phyloP scores from a whole-genome alignment of 306 rosid species.

The Inga leiocalycina region DNA sequence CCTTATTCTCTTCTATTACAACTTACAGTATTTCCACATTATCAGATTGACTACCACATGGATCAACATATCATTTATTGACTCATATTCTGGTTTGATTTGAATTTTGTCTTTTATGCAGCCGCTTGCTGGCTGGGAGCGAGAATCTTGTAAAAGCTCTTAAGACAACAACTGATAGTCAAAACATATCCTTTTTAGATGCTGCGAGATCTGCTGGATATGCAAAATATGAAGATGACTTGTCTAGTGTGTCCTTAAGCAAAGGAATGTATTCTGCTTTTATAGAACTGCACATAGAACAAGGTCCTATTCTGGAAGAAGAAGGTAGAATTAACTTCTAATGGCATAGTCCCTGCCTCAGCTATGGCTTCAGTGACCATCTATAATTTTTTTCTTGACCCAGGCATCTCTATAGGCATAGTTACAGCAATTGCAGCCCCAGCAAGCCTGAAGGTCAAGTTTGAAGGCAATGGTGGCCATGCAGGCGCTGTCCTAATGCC shows the following conservation, averaged over 20 bases:
- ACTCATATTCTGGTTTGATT: conserved; percentile 21
- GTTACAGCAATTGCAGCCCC: conserved; percentile 97
- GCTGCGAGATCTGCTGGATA: conserved; percentile 89
- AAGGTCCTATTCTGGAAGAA: conserved; percentile 90
- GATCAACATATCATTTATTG: not conserved
- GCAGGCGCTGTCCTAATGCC: conserved; percentile 97
- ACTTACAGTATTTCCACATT: not conserved
- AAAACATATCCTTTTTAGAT: conserved; percentile 76
- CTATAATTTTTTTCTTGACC: conserved; percentile 23
- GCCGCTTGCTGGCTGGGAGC: conserved; percentile 86
- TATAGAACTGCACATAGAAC: conserved; percentile 92
- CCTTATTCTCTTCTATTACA: conserved; percentile 2
- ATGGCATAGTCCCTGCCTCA: conserved; percentile 7
- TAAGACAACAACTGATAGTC: conserved; percentile 66
- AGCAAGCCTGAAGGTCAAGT: conserved; percentile 85
- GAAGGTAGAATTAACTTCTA: conserved; percentile 59
- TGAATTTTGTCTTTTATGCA: conserved; percentile 45
- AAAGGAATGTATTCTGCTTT: conserved; percentile 90
- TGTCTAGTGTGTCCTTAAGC: conserved; percentile 68
- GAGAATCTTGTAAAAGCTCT: conserved; percentile 66
- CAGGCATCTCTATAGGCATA: conserved; percentile 82
- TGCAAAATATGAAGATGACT: conserved; percentile 55
- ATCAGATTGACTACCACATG: conserved; percentile 1
- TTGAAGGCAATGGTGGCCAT: conserved; percentile 96
- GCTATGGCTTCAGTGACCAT: conserved; percentile 8